phyloP scores from a whole-genome alignment of 192 early-diverging fungal genomes.

The Backusella tuberculispora region DNA sequence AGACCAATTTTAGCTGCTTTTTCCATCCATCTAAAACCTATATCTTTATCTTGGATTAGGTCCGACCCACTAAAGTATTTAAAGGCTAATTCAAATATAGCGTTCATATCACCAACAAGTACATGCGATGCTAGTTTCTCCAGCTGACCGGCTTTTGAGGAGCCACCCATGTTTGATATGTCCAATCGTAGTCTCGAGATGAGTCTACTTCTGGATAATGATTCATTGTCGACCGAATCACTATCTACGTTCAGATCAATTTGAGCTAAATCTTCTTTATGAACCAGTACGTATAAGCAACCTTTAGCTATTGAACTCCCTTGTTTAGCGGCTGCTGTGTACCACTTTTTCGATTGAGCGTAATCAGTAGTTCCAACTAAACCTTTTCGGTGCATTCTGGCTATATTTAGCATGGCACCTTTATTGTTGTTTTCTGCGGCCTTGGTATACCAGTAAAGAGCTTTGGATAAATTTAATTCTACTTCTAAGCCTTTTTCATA shows the following conservation, averaged over 20 bases:
- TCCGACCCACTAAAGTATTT: background rate
- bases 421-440: background rate
- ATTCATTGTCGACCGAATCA: background rate
- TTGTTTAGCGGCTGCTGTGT: background rate
- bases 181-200: background rate
- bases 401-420: background rate
- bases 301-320: background rate
- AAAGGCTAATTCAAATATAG: background rate
- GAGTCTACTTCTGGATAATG: background rate
- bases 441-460: background rate
- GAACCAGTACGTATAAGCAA: background rate
- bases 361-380: background rate
- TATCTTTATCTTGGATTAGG: background rate
- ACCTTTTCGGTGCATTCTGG: conserved; percentile 1
- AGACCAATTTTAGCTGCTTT: background rate
- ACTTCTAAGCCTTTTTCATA: background rate
- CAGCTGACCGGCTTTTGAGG: background rate
- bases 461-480: background rate
- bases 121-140: background rate
- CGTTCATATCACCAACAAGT: background rate
- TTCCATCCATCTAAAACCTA: background rate
- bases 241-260: background rate
- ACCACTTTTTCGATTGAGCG: background rate
- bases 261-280: background rate
- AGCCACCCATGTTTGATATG: background rate